Evolutionary conservation across 257 asterid species (phyloP).

Genomic region (Solanum chilense): DNA sequence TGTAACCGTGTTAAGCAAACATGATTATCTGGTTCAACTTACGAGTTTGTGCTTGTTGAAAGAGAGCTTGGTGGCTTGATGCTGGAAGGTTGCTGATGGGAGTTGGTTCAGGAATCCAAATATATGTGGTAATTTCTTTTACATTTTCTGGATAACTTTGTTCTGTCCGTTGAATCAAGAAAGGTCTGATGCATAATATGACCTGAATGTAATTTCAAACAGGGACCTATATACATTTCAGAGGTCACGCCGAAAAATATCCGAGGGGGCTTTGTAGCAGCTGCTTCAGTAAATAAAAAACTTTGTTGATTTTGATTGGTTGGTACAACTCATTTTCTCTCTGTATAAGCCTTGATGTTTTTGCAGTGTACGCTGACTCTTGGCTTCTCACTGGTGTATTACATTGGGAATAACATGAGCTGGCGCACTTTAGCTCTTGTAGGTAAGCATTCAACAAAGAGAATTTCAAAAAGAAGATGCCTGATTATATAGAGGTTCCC

Average conservation of each 20-base stretch:
- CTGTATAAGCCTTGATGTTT: not conserved
- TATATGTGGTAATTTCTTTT: conserved; percentile 7
- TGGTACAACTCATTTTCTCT: not conserved
- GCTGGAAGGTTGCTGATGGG: conserved; percentile 10
- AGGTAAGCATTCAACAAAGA: conserved; percentile 3
- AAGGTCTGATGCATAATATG: not conserved
- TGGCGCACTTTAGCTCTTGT: conserved; percentile 19
- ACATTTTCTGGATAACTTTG: not conserved
- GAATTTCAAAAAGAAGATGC: not conserved
- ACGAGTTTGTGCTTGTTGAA: not conserved
- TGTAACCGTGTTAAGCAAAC: not conserved
- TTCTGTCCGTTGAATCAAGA: too few relatives aligned
- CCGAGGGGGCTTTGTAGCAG: conserved; percentile 10
- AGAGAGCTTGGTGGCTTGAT: conserved; percentile 19
- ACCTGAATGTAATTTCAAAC: not conserved
- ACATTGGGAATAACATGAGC: conserved; percentile 11
- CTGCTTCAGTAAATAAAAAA: not conserved
- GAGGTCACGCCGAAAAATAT: conserved; percentile 10
- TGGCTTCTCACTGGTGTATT: conserved; percentile 9
- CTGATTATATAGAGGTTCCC: not conserved
- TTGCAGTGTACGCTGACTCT: not conserved
- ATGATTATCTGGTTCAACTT: not conserved
- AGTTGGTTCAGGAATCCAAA: conserved; percentile 10
- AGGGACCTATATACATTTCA: conserved; percentile 17
- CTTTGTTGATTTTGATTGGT: not conserved